Base-by-base conservation (phyloP, 495 filamentous ascomycete genomes). In the Glonium stellatum region DNA sequence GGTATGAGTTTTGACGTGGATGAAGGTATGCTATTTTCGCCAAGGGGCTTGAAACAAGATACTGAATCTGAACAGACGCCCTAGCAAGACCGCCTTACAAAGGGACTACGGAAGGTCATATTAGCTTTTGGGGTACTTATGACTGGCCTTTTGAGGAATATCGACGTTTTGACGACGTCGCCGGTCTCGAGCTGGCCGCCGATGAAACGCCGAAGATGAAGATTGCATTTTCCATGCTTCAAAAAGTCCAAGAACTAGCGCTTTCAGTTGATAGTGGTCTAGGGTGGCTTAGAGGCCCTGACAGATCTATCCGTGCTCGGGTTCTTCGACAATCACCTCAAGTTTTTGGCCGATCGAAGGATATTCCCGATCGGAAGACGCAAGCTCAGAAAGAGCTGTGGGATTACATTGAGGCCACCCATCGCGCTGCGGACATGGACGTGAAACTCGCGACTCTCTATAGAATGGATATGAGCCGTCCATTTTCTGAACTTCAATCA, bases 1-100 rank as follows among this genome's bases (percentile, higher is more conserved):
- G 82, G 76, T 1, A 75, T 85, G 67, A 76, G 76, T 15, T 79
- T 84, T 55, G 82, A 84, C 47, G 72, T 84, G 2, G 73, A 77
- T 37, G 75, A 79, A 57, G 48, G 44, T 48, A 48, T 48, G 13
- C 22, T 48, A 15, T 22, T 48, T 19, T 5, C 41, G 56, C 50
- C 54, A 55, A n/a, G 15, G n/a, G 3, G 2, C 6, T 48, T 22
- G 9, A 48, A 9, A 12, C 5, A 48, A 9, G 6, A 18, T 8
- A 48, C 6, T 48, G 1, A 9, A 15, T 9, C 13, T 48, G 44
- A 48, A n/a, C 15, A 48, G 65, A 67, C 47, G 69, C 58, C 39
- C 72, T 71, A 44, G 65, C 53, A 34, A 66, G 63, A 5, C 76
- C 77, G 21, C 71, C 73, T 1, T 39, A 67, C 11, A 80, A 80